These are phyloP conservation scores for Lichtheimia corymbifera DNA, from an alignment of 371 early-diverging fungal genomes.

Conservation along the genomic window DNA sequence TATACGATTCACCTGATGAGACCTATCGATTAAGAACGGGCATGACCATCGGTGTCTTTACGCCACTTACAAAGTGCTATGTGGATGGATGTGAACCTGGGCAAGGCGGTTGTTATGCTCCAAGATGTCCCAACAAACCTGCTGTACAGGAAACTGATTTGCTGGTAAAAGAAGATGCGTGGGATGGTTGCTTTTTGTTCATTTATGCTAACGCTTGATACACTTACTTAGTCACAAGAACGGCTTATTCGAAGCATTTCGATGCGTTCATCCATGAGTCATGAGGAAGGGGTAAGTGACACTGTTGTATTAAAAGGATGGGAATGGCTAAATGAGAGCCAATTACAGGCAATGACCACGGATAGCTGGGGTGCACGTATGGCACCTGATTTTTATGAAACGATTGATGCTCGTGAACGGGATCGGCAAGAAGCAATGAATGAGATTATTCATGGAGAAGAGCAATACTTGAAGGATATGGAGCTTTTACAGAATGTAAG, in stretches of 20 bases:
- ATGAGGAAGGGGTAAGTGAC: conserved; percentile 15
- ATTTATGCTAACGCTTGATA: neutral
- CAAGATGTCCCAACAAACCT: conserved; percentile 25
- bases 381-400: conserved; percentile 65
- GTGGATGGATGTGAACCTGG: conserved; percentile 18
- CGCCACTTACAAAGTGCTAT: conserved; percentile 20
- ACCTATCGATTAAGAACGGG: conserved; percentile 16
- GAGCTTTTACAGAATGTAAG: conserved; percentile 18
- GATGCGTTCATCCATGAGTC: conserved; percentile 5
- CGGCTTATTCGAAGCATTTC: conserved; percentile 8
- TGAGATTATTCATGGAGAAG: conserved; percentile 83
- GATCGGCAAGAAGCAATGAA: conserved; percentile 88
- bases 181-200: neutral
- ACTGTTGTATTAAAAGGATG: neutral
- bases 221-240: neutral
- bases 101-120: conserved; percentile 27
- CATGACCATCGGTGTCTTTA: conserved; percentile 19
- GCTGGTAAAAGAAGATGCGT: conserved; percentile 9
- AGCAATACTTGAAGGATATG: conserved; percentile 78
- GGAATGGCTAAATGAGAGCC: neutral
- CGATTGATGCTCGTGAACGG: conserved; percentile 68
- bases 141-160: conserved; percentile 7
- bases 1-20: conserved; percentile 24
- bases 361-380: conserved; percentile 59
- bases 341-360: conserved; percentile 5